A percentile compares a stretch with the other conserved stretches of the same genome.
These are phyloP conservation scores for Cicer arietinum DNA, from an alignment of 306 rosid genomes.

Conservation along the genomic window DNA sequence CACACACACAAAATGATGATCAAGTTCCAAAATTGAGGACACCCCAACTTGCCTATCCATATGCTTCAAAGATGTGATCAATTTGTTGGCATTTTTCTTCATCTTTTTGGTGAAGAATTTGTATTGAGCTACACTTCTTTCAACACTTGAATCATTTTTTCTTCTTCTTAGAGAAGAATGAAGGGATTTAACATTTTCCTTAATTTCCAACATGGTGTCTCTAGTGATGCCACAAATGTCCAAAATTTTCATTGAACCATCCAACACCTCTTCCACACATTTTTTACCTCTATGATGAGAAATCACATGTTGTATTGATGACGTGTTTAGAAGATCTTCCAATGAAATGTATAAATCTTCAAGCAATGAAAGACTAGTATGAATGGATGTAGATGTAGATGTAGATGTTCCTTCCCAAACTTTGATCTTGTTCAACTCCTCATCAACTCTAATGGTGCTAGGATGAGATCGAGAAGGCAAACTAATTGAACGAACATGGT, in stretches of 20 bases:
- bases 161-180: conserved; percentile 72
- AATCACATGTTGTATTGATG: conserved; percentile 63
- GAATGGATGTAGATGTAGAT: conserved; percentile 51
- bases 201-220: conserved; percentile 58
- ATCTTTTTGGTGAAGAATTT: conserved; percentile 56
- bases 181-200: conserved; percentile 60
- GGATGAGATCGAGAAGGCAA: conserved; percentile 81
- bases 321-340: conserved; percentile 69
- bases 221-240: conserved; percentile 67
- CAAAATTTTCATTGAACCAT: conserved; percentile 64
- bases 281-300: conserved; percentile 48
- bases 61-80: conserved; percentile 48
- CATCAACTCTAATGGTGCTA: conserved; percentile 59
- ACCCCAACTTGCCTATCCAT: conserved; percentile 55
- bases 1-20: conserved; percentile 50
- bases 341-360: conserved; percentile 59
- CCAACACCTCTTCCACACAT: conserved; percentile 64
- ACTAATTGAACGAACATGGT: conserved; percentile 64
- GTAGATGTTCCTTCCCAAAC: conserved; percentile 52
- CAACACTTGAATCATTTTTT: conserved; percentile 59
- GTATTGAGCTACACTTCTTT: conserved; percentile 51
- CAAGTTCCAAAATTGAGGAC: conserved; percentile 43
- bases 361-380: conserved; percentile 51
- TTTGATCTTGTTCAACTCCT: conserved; percentile 62
- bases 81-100: conserved; percentile 63